Percentiles rank a stretch among this genome's conserved stretches.
phyloP scores from a whole-genome alignment of 257 asterid genomes.

The Echium plantagineum region DNA sequence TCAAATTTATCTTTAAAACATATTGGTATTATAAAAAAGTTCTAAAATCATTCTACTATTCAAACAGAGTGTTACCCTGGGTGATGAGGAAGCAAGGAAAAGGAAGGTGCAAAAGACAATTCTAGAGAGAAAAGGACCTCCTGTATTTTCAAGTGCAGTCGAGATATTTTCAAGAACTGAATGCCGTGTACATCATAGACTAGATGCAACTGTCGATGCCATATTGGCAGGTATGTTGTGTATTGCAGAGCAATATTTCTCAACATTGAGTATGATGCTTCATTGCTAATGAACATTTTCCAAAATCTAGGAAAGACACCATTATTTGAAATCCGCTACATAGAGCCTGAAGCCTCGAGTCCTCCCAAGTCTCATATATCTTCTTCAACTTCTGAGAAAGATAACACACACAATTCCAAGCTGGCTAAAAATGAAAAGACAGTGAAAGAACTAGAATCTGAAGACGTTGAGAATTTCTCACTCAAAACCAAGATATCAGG shows the following conservation, averaged over 20 bases:
- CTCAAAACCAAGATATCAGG: conserved; percentile 31
- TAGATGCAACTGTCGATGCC: conserved; percentile 89
- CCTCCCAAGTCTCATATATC: conserved; percentile 19
- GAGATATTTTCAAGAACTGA: conserved; percentile 89
- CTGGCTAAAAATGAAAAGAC: conserved; percentile 13
- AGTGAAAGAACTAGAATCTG: conserved; percentile 19
- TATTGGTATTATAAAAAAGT: not conserved
- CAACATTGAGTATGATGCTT: not conserved
- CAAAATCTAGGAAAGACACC: conserved; percentile 61
- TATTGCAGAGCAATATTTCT: not conserved
- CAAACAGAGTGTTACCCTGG: conserved; percentile 87
- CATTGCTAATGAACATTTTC: conserved; percentile 6
- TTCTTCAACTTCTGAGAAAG: conserved; percentile 21
- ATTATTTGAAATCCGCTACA: conserved; percentile 56
- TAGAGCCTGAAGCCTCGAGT: conserved; percentile 32
- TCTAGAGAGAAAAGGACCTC: conserved; percentile 97
- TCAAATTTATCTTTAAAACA: not conserved
- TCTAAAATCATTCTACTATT: conserved; percentile 9
- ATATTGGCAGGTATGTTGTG: conserved; percentile 55
- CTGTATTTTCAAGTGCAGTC: conserved; percentile 85
- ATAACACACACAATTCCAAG: conserved; percentile 16
- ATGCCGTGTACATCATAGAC: conserved; percentile 83
- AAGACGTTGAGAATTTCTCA: conserved; percentile 30
- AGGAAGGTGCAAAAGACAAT: conserved; percentile 97
- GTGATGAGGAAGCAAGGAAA: conserved; percentile 97